These are phyloP conservation scores for Meripilus lineatus DNA, from an alignment of 1,284 basidiomycete genomes.

Conservation along the genomic window DNA sequence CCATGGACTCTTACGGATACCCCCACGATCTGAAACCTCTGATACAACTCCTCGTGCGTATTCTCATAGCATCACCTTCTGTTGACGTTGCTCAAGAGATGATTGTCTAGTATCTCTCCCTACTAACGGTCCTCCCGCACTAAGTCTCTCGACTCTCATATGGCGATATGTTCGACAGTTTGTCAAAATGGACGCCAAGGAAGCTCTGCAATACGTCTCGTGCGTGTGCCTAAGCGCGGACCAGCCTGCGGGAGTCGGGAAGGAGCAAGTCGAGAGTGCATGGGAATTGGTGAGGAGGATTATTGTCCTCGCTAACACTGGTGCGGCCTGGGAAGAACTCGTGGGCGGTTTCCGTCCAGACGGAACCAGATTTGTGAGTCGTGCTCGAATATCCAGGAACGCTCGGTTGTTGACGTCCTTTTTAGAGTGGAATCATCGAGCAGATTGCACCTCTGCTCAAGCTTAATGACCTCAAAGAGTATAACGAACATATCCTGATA, in stretches of 20 bases:
- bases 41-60: constrained; percentile 78
- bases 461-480: constrained; percentile 67
- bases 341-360: constrained; percentile 89
- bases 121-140: constrained; percentile 55
- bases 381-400: background rate
- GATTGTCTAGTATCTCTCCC: constrained; percentile 70
- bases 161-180: constrained; percentile 94
- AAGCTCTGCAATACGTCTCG: constrained; percentile 95
- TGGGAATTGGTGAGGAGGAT: constrained; percentile 88
- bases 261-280: constrained; percentile 79
- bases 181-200: constrained; percentile 86
- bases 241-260: constrained; percentile 59
- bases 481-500: constrained; percentile 80
- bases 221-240: constrained; percentile 83
- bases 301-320: constrained; percentile 82
- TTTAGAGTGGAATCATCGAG: constrained; percentile 83
- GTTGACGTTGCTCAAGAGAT: background rate
- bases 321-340: constrained; percentile 83
- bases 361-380: constrained; percentile 80
- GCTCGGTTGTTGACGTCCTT: background rate
- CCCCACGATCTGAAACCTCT: constrained; percentile 72
- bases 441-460: constrained; percentile 76
- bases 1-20: constrained; percentile 87
- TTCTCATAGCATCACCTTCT: background rate
- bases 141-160: constrained; percentile 84